Conservation (phyloP, 768 basidiomycete genomes). For the Russula vinacea region DNA sequence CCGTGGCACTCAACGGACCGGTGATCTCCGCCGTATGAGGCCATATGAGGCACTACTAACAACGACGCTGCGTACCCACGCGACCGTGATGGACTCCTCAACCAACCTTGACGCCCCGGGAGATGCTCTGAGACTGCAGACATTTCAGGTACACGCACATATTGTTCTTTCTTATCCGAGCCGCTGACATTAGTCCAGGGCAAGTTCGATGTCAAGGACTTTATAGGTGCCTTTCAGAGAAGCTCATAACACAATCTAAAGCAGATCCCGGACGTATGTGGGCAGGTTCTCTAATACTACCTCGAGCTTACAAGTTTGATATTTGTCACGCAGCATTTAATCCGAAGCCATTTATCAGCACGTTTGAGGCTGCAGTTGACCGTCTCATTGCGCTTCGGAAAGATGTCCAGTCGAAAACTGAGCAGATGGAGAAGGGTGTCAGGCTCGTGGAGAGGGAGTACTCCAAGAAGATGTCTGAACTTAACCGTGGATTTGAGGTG, state of each 20-base stretch:
- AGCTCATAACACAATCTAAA: slow-evolving; percentile 82
- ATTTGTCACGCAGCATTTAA: slow-evolving; percentile 66
- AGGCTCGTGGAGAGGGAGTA: slow-evolving; percentile 88
- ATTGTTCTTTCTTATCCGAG: background rate
- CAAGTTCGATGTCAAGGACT: slow-evolving; percentile 90
- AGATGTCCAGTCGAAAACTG: slow-evolving; percentile 86
- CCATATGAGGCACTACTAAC: background rate
- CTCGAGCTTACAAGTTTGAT: background rate
- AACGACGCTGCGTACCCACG: background rate
- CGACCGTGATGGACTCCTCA: slow-evolving; percentile 9
- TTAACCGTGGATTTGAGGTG: slow-evolving; percentile 93
- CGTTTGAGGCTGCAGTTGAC: slow-evolving; percentile 90
- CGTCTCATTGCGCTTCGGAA: slow-evolving; percentile 80
- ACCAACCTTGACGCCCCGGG: slow-evolving; percentile 4
- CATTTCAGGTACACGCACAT: slow-evolving; percentile 25
- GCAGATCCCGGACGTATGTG: slow-evolving; percentile 74
- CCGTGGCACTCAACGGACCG: background rate
- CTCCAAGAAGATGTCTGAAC: slow-evolving; percentile 87
- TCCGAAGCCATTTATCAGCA: slow-evolving; percentile 87
- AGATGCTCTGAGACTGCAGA: slow-evolving; percentile 18
- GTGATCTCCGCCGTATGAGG: no score
- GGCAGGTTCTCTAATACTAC: slow-evolving; percentile 28
- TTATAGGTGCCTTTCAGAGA: slow-evolving; percentile 85
- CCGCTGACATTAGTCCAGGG: slow-evolving; percentile 45
- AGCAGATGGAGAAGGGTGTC: slow-evolving; percentile 90